phyloP scores from a whole-genome alignment of 2,329 filamentous ascomycete genomes.

The Xylaria sp. region DNA sequence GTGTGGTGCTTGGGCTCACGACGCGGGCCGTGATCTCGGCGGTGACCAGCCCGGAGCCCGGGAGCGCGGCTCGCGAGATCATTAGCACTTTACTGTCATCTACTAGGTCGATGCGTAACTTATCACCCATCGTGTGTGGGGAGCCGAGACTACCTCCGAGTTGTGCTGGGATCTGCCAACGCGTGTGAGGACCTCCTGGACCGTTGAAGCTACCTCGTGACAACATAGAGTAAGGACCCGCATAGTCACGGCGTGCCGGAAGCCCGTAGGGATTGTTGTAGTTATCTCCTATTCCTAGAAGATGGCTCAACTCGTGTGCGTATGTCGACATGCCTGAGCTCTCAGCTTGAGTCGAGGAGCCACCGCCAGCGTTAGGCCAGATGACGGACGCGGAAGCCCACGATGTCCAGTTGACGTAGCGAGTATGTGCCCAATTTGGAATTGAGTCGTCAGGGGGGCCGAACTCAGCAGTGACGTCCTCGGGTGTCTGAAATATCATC shows the following conservation, averaged over 20 bases:
- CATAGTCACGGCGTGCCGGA: constrained; percentile 58
- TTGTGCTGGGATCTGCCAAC: constrained; percentile 44
- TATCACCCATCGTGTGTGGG: constrained; percentile 63
- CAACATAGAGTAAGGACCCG: constrained; percentile 64
- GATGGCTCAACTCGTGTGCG: constrained; percentile 63
- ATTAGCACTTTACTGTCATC: constrained; percentile 55
- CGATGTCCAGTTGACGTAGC: constrained; percentile 64
- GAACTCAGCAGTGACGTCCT: constrained; percentile 60
- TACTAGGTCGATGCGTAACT: constrained; percentile 61
- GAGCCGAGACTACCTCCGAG: constrained; percentile 62
- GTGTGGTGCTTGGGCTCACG: constrained; percentile 52
- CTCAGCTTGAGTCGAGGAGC: constrained; percentile 63
- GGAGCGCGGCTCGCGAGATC: constrained; percentile 56
- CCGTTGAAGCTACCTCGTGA: constrained; percentile 63
- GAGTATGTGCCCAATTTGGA: constrained; percentile 59
- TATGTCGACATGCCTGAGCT: constrained; percentile 63
- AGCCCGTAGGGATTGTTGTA: constrained; percentile 64
- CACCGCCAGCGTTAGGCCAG: constrained; percentile 64
- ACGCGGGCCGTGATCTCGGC: constrained; percentile 59
- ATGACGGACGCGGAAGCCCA: constrained; percentile 62
- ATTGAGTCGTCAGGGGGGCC: constrained; percentile 57
- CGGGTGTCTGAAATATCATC: constrained; percentile 60
- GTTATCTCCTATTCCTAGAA: constrained; percentile 64
- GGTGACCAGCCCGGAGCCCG: constrained; percentile 55
- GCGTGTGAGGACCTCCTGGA: constrained; percentile 62